Conservation (phyloP, 148 eudicot genomes). For the Tetragonia tetragonoides region DNA sequence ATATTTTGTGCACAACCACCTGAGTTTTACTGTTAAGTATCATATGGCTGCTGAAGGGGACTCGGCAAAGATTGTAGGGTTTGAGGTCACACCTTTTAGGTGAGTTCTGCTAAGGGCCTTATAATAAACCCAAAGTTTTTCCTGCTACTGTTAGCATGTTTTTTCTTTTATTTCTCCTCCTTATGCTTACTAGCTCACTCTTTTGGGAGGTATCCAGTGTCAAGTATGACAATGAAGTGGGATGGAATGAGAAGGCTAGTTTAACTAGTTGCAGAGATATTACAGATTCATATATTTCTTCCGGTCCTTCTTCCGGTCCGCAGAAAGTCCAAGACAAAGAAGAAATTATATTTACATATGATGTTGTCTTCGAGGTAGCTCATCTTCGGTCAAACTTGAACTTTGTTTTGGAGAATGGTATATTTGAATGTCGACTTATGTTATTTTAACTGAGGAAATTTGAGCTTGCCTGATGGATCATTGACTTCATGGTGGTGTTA, state of each 20-base stretch:
- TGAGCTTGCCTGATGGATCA: not conserved
- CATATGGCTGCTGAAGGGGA: constrained; percentile 23
- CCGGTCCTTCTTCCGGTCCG: constrained; percentile 26
- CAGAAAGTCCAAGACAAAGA: constrained; percentile 37
- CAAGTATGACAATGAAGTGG: constrained; percentile 30
- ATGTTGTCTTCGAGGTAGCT: constrained; percentile 38
- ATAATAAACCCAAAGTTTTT: not conserved
- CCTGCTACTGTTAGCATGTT: no score
- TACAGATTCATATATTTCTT: constrained; percentile 14
- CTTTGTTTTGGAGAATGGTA: not conserved
- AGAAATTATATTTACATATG: constrained; percentile 43
- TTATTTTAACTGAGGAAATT: not conserved
- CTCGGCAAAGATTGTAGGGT: constrained; percentile 36
- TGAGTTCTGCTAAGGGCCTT: not conserved
- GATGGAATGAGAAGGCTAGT: constrained; percentile 31
- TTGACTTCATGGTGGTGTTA: not conserved
- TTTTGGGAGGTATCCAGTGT: constrained; percentile 22
- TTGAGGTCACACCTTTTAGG: constrained; percentile 42
- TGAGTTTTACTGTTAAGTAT: constrained; percentile 34
- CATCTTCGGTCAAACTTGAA: not conserved
- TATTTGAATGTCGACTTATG: not conserved
- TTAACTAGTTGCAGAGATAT: constrained; percentile 27
- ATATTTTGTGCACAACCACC: constrained; percentile 33
- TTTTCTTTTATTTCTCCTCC: not conserved
- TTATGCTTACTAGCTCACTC: not conserved